These are phyloP conservation scores for Lachancea cidri DNA, from an alignment of 805 yeast species.

Conservation along the genomic window DNA sequence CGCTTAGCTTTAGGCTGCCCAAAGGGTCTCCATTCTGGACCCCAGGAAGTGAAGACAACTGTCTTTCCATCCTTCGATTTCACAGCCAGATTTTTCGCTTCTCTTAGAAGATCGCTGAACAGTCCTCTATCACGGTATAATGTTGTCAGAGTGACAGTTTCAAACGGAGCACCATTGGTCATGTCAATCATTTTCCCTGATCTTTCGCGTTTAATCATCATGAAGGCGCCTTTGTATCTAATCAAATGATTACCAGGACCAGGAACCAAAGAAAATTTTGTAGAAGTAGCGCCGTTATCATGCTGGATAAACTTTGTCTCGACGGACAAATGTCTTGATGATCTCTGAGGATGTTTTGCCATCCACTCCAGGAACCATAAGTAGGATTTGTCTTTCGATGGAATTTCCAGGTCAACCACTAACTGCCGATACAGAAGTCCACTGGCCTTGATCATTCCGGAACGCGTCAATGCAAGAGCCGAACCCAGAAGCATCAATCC, in stretches of 20 bases:
- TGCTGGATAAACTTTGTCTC: conserved; percentile 84
- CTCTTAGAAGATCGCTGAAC: conserved; percentile 65
- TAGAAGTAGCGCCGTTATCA: conserved; percentile 84
- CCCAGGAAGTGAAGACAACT: conserved; percentile 90
- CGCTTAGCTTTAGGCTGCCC: conserved; percentile 93
- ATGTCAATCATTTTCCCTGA: conserved; percentile 83
- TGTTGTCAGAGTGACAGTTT: conserved; percentile 91
- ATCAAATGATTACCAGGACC: conserved; percentile 96
- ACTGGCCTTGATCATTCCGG: conserved; percentile 58
- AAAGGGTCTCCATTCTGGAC: conserved; percentile 98
- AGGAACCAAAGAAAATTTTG: conserved; percentile 87
- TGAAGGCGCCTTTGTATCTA: conserved; percentile 78
- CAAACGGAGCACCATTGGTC: conserved; percentile 90
- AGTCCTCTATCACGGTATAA: conserved; percentile 72
- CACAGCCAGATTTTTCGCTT: conserved; percentile 81
- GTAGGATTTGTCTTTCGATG: conserved; percentile 89
- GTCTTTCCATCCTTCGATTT: conserved; percentile 87
- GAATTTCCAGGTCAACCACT: conserved; percentile 87
- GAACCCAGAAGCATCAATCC: conserved; percentile 96
- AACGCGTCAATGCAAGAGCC: conserved; percentile 69
- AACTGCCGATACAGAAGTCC: conserved; percentile 72
- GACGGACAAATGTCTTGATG: conserved; percentile 81
- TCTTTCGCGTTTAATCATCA: conserved; percentile 84
- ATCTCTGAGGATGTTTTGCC: conserved; percentile 71
- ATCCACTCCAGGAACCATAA: conserved; percentile 96